A percentile compares a stretch with the other conserved stretches of the same genome.
phyloP scores from a whole-genome alignment of 106 monocot genomes.

The Agapanthus africanus region DNA sequence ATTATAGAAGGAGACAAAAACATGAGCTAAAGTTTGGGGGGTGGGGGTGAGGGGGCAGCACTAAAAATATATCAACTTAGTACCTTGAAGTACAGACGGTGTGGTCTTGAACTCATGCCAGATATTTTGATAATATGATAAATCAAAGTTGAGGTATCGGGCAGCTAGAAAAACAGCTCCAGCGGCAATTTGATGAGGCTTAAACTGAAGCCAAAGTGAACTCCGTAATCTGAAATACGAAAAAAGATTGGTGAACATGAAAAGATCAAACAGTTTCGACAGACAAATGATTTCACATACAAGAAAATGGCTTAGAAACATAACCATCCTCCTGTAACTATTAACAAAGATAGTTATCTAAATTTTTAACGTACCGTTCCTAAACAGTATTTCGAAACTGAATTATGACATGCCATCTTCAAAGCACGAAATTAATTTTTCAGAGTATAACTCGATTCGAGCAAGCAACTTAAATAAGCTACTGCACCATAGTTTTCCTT shows the following conservation, averaged over 20 bases:
- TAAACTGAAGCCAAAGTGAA: constrained; percentile 81
- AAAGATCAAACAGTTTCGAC: not conserved
- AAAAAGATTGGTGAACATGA: not conserved
- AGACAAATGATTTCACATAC: not conserved
- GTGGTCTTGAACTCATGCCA: constrained; percentile 73
- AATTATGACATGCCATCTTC: constrained; percentile 1
- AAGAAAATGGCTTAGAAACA: constrained; percentile 3
- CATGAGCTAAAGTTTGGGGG: not conserved
- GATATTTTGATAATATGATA: constrained; percentile 41
- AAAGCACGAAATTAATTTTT: constrained; percentile 12
- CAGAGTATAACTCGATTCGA: not conserved
- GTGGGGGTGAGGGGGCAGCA: too few species aligned
- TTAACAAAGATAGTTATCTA: too few species aligned
- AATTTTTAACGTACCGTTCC: too few species aligned
- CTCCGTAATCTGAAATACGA: constrained; percentile 33
- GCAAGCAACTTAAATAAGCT: constrained; percentile 10
- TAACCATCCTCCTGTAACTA: constrained; percentile 18
- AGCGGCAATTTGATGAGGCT: constrained; percentile 75
- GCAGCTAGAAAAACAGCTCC: constrained; percentile 59
- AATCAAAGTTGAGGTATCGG: constrained; percentile 63
- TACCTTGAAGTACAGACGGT: constrained; percentile 67
- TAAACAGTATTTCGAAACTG: not conserved
- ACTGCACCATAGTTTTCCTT: constrained; percentile 26
- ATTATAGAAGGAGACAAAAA: not conserved
- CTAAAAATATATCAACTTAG: not conserved